Percentiles rank a stretch among this genome's conserved stretches.
These are phyloP conservation scores for Moesziomyces sp. DNA, from an alignment of 1,284 basidiomycete species.

Conservation along the genomic window DNA sequence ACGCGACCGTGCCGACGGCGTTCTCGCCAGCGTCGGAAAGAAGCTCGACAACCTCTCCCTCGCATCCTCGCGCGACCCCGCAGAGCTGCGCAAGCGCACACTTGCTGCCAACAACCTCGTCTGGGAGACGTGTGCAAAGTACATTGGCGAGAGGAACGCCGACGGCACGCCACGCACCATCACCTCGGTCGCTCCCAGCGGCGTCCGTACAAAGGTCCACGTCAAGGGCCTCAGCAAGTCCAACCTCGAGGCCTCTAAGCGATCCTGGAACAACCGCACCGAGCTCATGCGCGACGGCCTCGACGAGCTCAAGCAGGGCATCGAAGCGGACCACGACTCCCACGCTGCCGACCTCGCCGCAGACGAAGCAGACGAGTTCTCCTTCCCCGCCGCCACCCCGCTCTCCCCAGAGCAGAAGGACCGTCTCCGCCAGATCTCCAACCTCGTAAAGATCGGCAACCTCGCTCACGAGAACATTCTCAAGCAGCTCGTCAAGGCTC, in stretches of 20 bases:
- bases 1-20: conserved; percentile 39
- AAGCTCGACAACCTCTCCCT: conserved; percentile 31
- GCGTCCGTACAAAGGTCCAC: conserved; percentile 39
- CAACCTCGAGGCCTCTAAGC: conserved; percentile 51
- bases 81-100: conserved; percentile 35
- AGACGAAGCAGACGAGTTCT: conserved; percentile 26
- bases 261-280: conserved; percentile 47
- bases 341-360: conserved; percentile 8
- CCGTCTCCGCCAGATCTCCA: conserved; percentile 36
- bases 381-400: conserved; percentile 36
- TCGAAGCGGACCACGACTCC: conserved; percentile 18
- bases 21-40: conserved; percentile 19
- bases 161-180: conserved; percentile 37
- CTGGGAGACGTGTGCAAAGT: conserved; percentile 50
- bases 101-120: conserved; percentile 47
- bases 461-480: conserved; percentile 42
- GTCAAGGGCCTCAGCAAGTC: conserved; percentile 49
- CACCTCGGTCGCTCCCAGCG: conserved; percentile 39
- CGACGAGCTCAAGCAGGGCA: conserved; percentile 47
- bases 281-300: conserved; percentile 53
- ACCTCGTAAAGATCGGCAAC: conserved; percentile 53
- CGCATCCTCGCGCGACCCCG: conserved; percentile 7
- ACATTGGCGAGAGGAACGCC: conserved; percentile 31
- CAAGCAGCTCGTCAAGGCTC: conserved; percentile 36
- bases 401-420: conserved; percentile 39